Evolutionary conservation across 1,284 basidiomycete species (phyloP).

Genomic region (Tetrapyrgos nigripes): DNA sequence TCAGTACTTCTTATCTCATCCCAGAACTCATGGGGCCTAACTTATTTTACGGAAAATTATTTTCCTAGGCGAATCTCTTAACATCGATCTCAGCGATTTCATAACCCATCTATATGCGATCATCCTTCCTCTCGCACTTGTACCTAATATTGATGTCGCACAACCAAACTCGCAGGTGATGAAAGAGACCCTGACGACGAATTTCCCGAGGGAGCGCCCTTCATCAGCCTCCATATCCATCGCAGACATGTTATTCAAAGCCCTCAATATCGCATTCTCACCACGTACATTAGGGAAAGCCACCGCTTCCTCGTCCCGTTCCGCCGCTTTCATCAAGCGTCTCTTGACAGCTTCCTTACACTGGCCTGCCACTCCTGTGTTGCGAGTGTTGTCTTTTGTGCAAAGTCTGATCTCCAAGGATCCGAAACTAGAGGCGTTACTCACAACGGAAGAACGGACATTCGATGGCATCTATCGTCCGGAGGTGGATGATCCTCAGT

Average conservation of each 20-base stretch:
- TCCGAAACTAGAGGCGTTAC: constrained; percentile 80
- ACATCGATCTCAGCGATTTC: constrained; percentile 94
- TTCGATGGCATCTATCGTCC: constrained; percentile 84
- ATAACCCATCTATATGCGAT: constrained; percentile 79
- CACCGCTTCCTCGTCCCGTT: constrained; percentile 73
- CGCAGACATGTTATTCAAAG: constrained; percentile 85
- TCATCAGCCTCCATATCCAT: constrained; percentile 35
- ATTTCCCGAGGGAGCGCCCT: constrained; percentile 22
- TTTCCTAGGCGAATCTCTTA: constrained; percentile 87
- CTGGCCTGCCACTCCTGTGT: constrained; percentile 74
- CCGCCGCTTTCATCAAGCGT: constrained; percentile 93
- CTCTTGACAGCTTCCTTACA: constrained; percentile 81
- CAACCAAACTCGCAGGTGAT: constrained; percentile 27
- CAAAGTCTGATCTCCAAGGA: constrained; percentile 77
- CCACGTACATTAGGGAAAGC: constrained; percentile 61
- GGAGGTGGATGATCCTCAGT: constrained; percentile 86
- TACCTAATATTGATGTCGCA: constrained; percentile 54
- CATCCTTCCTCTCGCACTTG: constrained; percentile 65
- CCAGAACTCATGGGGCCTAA: constrained; percentile 1
- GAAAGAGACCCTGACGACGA: constrained; percentile 20
- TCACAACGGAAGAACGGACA: constrained; percentile 87
- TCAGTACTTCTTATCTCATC: constrained; percentile 36
- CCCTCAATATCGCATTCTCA: constrained; percentile 81
- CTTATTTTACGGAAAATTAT: constrained; percentile 10
- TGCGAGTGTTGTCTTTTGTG: constrained; percentile 79